These are phyloP conservation scores for Selaginella tamariscina DNA, from an alignment of 75 land plant species.

Conservation along the genomic window DNA sequence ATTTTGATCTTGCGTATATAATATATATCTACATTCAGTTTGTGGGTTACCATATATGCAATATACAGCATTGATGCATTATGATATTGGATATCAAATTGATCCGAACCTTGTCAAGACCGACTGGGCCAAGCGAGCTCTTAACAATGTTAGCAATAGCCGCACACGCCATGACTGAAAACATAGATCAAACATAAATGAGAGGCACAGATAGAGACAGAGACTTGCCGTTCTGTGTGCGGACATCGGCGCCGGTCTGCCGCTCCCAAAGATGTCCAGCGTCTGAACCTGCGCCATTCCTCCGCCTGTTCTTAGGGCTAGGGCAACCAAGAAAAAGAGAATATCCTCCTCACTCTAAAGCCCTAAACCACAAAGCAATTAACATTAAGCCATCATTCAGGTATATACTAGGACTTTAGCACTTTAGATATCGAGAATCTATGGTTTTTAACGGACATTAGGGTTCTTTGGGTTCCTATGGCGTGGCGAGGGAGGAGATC, in stretches of 20 bases:
- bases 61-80: no score
- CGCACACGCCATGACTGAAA: constrained; percentile 71
- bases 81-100: no score
- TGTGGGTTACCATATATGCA: no score
- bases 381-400: not conserved
- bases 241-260: constrained; percentile 74
- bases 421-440: not conserved
- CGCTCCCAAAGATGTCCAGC: constrained; percentile 70
- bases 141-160: constrained; percentile 93
- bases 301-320: not conserved
- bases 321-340: not conserved
- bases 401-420: not conserved
- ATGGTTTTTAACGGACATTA: no score
- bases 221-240: constrained; percentile 55
- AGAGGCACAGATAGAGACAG: not conserved
- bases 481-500: no score
- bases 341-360: not conserved
- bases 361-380: not conserved
- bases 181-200: not conserved
- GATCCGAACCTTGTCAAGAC: constrained; percentile 76
- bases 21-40: no score
- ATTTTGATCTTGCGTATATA: no score
- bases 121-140: constrained; percentile 88
- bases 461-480: no score
- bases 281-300: constrained; percentile 21